Evolutionary conservation across 768 basidiomycete genomes (phyloP).

Genomic region (Chalciporus chontae): DNA sequence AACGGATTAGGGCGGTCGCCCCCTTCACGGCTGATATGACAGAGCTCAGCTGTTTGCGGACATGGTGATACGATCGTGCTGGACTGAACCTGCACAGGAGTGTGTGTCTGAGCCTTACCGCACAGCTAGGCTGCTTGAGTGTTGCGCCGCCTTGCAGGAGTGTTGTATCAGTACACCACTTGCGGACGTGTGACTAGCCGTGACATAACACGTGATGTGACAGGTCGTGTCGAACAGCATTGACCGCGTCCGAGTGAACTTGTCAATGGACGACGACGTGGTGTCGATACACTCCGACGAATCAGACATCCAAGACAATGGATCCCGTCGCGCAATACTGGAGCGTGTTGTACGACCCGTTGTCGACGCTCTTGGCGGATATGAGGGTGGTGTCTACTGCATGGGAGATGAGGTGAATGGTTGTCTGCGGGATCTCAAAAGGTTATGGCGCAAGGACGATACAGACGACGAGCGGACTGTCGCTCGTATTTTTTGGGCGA

Average conservation of each 20-base stretch:
- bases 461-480: constrained; percentile 95
- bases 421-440: constrained; percentile 92
- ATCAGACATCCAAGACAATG: constrained; percentile 28
- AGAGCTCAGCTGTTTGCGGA: constrained; percentile 16
- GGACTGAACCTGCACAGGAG: constrained; percentile 4
- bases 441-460: constrained; percentile 94
- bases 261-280: constrained; percentile 32
- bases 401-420: constrained; percentile 80
- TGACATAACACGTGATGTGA: constrained; percentile 28
- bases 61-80: neutral
- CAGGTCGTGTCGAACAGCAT: constrained; percentile 15
- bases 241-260: neutral
- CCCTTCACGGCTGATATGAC: neutral
- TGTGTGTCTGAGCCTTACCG: constrained; percentile 4
- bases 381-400: constrained; percentile 62
- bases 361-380: constrained; percentile 77
- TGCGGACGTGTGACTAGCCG: neutral
- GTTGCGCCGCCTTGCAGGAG: too few species aligned
- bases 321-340: constrained; percentile 51
- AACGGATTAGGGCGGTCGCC: neutral
- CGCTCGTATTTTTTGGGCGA: constrained; percentile 87
- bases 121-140: too few species aligned
- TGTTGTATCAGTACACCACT: too few species aligned
- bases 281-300: constrained; percentile 31
- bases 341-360: constrained; percentile 69